Evolutionary conservation across 2,329 filamentous ascomycete genomes (phyloP).

Genomic region (Paraphaeosphaeria minitans): DNA sequence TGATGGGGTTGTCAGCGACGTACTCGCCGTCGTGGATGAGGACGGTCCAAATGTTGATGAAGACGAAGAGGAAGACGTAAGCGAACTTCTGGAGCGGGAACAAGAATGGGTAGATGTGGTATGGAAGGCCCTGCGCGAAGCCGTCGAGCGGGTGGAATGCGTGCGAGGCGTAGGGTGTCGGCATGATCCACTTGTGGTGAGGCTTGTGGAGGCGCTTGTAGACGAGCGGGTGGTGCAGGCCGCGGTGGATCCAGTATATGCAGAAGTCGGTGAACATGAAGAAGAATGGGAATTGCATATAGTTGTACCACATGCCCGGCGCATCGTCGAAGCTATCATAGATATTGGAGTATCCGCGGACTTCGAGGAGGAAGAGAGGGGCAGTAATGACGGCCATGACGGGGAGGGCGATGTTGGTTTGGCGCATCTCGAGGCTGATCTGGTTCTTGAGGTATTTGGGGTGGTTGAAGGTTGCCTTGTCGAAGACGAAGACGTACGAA

Average conservation of each 20-base stretch:
- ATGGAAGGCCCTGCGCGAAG: slow-evolving; percentile 85
- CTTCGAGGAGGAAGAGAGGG: slow-evolving; percentile 80
- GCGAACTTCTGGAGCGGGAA: slow-evolving; percentile 92
- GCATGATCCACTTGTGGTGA: slow-evolving; percentile 99
- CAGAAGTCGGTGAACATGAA: slow-evolving; percentile 85
- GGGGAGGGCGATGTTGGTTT: slow-evolving; percentile 78
- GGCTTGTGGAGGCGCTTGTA: slow-evolving; percentile 95
- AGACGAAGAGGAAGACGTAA: slow-evolving; percentile 83
- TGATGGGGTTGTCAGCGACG: slow-evolving; percentile 83
- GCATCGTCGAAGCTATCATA: slow-evolving; percentile 81
- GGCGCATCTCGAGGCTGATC: slow-evolving; percentile 80
- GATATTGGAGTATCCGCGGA: slow-evolving; percentile 82
- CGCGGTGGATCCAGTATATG: slow-evolving; percentile 92
- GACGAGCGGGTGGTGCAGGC: slow-evolving; percentile 75
- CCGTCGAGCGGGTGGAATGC: slow-evolving; percentile 96
- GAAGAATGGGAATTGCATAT: slow-evolving; percentile 85
- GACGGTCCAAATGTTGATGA: slow-evolving; percentile 97
- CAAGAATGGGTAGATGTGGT: slow-evolving; percentile 90
- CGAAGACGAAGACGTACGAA: slow-evolving; percentile 88
- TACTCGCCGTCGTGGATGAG: slow-evolving; percentile 97
- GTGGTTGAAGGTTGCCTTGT: slow-evolving; percentile 85
- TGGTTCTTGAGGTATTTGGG: slow-evolving; percentile 97
- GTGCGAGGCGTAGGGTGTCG: slow-evolving; percentile 87
- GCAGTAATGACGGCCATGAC: slow-evolving; percentile 81
- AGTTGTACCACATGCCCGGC: slow-evolving; percentile 78